Conservation (phyloP, 2,329 filamentous ascomycete species). For the Drechslerella dactyloides region DNA sequence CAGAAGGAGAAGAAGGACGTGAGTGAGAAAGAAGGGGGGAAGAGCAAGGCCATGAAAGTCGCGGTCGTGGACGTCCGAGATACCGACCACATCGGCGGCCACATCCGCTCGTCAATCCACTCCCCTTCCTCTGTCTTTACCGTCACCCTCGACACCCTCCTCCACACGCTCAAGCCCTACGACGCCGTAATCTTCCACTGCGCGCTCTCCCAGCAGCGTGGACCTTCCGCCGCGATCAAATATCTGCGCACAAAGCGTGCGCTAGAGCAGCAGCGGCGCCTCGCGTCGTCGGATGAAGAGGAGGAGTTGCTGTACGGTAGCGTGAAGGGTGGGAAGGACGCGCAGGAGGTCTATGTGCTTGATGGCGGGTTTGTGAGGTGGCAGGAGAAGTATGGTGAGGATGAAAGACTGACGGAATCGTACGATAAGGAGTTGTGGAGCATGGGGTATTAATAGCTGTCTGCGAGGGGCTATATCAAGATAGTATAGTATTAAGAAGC, state of each 20-base stretch:
- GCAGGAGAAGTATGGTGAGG: slow-evolving; percentile 82
- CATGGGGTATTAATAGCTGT: slow-evolving; percentile 62
- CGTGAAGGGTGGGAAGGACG: slow-evolving; percentile 51
- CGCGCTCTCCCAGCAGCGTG: slow-evolving; percentile 86
- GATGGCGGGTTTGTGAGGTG: slow-evolving; percentile 85
- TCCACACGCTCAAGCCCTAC: slow-evolving; percentile 76
- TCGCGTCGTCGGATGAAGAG: slow-evolving; percentile 48
- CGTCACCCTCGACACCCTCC: slow-evolving; percentile 78
- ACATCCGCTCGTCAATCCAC: slow-evolving; percentile 79
- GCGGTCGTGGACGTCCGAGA: slow-evolving; percentile 91
- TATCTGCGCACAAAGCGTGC: slow-evolving; percentile 74
- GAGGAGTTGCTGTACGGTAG: slow-evolving; percentile 54
- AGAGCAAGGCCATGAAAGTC: slow-evolving; percentile 58
- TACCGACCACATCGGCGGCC: slow-evolving; percentile 59
- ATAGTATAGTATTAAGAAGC: no score
- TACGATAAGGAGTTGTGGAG: slow-evolving; percentile 87
- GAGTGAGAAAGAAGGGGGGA: neutral
- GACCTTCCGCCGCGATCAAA: slow-evolving; percentile 79
- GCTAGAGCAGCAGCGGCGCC: slow-evolving; percentile 54
- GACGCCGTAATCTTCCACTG: slow-evolving; percentile 93
- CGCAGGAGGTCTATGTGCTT: slow-evolving; percentile 79
- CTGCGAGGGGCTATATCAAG: no score
- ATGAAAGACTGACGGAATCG: slow-evolving; percentile 79
- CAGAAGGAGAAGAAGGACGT: neutral
- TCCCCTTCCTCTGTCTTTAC: slow-evolving; percentile 76